phyloP scores from a whole-genome alignment of 192 early-diverging fungal species.

The Piromyces finnis region DNA sequence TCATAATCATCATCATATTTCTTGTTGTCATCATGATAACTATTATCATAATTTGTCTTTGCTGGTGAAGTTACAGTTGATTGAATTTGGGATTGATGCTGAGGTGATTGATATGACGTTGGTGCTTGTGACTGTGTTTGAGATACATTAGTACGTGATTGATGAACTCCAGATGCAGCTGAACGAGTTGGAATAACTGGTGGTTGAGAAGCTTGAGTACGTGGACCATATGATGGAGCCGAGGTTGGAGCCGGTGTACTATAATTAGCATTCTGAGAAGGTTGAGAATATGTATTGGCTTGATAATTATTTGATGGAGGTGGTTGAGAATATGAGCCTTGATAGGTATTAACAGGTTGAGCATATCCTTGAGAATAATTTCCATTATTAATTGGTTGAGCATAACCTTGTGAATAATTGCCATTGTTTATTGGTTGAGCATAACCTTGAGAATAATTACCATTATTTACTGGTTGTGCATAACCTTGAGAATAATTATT shows the following conservation, averaged over 20 bases:
- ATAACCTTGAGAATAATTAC: not conserved
- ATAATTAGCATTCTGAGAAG: not conserved
- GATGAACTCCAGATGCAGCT: not conserved
- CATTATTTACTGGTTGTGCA: not conserved
- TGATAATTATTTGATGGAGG: not conserved
- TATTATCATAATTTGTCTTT: not conserved
- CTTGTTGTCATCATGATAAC: not conserved
- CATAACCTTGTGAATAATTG: not conserved
- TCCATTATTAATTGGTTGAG: not conserved
- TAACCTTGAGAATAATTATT: not conserved
- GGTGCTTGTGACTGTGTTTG: not conserved
- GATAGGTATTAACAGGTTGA: not conserved
- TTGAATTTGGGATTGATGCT: too few relatives aligned
- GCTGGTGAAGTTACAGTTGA: not conserved
- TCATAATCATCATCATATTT: not conserved
- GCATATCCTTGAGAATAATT: not conserved
- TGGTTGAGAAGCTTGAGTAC: not conserved
- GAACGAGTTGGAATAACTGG: not conserved
- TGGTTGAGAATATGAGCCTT: not conserved
- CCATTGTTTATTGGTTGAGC: not conserved
- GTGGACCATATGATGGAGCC: not conserved
- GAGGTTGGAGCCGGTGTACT: not conserved
- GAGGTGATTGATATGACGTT: not conserved
- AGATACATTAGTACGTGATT: not conserved
- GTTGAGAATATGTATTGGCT: not conserved